Evolutionary conservation across 345 rosid genomes (phyloP).

Genomic region (Psidium friedrichsthalianum): DNA sequence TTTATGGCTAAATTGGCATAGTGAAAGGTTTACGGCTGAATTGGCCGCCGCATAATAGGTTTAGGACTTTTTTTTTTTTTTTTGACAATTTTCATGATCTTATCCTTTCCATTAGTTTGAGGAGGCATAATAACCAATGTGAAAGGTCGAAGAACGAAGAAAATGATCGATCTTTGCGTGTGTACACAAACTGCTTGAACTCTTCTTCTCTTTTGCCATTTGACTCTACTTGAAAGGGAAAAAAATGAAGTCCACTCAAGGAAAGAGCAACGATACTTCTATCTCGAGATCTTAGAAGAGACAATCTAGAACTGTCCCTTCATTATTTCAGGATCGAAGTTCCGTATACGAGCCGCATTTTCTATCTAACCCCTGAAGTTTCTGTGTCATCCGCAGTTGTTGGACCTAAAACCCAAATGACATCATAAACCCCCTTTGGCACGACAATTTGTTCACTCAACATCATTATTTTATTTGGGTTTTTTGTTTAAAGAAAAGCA

Average conservation of each 20-base stretch:
- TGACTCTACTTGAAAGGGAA: neutral
- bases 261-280: neutral
- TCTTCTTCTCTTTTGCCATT: neutral
- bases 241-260: neutral
- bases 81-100: neutral
- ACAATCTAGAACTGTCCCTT: neutral
- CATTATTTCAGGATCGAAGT: neutral
- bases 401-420: neutral
- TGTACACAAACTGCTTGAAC: neutral
- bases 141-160: neutral
- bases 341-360: neutral
- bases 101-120: neutral
- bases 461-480: neutral
- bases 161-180: neutral
- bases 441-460: neutral
- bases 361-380: neutral
- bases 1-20: too few species aligned
- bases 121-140: neutral
- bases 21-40: too few species aligned
- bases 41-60: too few species aligned
- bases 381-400: neutral
- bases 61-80: too few species aligned
- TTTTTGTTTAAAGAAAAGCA: neutral
- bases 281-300: neutral
- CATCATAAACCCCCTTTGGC: neutral